phyloP scores from a whole-genome alignment of 768 basidiomycete genomes.

The Kwoniella mangroviensis region DNA sequence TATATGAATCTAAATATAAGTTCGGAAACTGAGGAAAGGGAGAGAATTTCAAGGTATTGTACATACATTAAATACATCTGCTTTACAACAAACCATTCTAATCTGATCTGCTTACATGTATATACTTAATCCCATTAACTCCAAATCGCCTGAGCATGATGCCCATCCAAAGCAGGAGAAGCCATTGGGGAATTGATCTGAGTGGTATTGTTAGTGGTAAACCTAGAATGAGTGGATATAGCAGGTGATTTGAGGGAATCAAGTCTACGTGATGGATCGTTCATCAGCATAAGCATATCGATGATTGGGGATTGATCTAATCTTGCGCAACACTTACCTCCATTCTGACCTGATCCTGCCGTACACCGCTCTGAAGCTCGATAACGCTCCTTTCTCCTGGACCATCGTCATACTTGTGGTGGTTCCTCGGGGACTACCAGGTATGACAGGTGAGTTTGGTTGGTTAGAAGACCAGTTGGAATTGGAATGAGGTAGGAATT shows the following conservation, averaged over 20 bases:
- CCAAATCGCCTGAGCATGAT: constrained; percentile 30
- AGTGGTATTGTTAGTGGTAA: constrained; percentile 6
- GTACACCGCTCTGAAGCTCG: constrained; percentile 76
- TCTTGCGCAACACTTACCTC: too few relatives aligned
- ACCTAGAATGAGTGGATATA: constrained; percentile 28
- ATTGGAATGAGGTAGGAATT: constrained; percentile 62
- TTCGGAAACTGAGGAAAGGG: background rate
- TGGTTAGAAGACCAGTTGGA: constrained; percentile 22
- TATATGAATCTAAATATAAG: background rate
- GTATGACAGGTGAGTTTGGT: constrained; percentile 13
- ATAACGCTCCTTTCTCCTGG: constrained; percentile 83
- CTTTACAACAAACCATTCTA: background rate
- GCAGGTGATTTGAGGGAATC: constrained; percentile 43
- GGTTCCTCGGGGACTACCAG: constrained; percentile 5
- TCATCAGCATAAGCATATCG: too few relatives aligned
- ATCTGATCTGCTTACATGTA: background rate
- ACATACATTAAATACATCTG: background rate
- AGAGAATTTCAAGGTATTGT: background rate
- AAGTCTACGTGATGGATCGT: too few relatives aligned
- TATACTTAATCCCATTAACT: background rate
- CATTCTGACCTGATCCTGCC: constrained; percentile 70
- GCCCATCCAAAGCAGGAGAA: constrained; percentile 26
- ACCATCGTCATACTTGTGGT: constrained; percentile 66
- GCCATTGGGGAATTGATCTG: constrained; percentile 22
- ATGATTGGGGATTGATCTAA: too few relatives aligned